A percentile compares a stretch with the other conserved stretches of the same genome.
These are phyloP conservation scores for Cytospora leucostoma DNA, from an alignment of 2,329 filamentous ascomycete genomes.

Conservation along the genomic window DNA sequence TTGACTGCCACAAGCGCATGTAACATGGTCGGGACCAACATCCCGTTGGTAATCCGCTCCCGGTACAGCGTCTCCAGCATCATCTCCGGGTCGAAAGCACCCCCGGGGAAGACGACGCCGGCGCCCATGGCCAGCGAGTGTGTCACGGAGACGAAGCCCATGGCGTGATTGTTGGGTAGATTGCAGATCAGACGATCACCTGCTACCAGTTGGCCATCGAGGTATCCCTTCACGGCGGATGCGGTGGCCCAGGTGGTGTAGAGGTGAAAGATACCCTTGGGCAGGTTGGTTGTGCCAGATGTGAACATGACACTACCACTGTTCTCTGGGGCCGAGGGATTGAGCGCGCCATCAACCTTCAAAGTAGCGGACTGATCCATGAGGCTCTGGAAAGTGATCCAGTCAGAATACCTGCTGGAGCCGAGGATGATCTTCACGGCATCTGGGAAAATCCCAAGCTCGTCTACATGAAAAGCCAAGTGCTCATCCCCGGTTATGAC, in stretches of 20 bases:
- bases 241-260: neutral
- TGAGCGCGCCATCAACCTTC: neutral
- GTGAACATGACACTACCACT: slow-evolving; percentile 13
- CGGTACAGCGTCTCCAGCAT: slow-evolving; percentile 16
- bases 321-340: neutral
- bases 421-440: slow-evolving; percentile 10
- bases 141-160: slow-evolving; percentile 9
- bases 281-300: slow-evolving; percentile 17
- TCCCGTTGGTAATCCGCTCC: neutral
- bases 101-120: neutral
- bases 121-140: neutral
- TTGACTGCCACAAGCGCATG: slow-evolving; percentile 10
- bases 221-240: neutral
- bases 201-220: neutral
- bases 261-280: slow-evolving; percentile 13
- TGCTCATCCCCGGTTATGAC: slow-evolving; percentile 10
- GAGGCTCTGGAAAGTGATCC: slow-evolving; percentile 5
- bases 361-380: neutral
- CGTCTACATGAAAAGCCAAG: slow-evolving; percentile 15
- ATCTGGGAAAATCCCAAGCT: neutral
- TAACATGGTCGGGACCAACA: slow-evolving; percentile 20
- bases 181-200: slow-evolving; percentile 3
- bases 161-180: slow-evolving; percentile 21
- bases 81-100: slow-evolving; percentile 4
- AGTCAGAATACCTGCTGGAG: slow-evolving; percentile 9